Conservation (phyloP, 2,329 filamentous ascomycete genomes). For the Cladosporium sp. region DNA sequence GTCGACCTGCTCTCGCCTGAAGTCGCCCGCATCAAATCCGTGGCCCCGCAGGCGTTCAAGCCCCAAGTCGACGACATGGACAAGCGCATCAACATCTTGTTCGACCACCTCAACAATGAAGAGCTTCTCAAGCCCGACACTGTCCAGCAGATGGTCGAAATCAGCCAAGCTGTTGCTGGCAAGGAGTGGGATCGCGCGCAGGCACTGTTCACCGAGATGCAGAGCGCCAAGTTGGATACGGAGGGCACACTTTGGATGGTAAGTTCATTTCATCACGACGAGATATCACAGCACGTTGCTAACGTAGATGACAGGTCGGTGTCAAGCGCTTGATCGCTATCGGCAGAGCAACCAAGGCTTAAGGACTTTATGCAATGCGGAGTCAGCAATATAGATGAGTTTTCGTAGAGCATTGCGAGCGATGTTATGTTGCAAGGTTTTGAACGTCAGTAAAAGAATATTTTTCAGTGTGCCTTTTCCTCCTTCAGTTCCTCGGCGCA, state of each 20-base stretch:
- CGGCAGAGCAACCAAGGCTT: conserved; percentile 22
- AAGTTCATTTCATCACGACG: conserved; percentile 23
- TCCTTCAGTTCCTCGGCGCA: too few species aligned
- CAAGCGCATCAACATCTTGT: conserved; percentile 86
- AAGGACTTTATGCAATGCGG: not conserved
- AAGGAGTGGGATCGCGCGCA: conserved; percentile 42
- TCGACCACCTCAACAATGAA: conserved; percentile 94
- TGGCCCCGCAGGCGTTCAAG: conserved; percentile 80
- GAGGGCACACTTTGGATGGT: conserved; percentile 49
- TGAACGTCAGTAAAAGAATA: too few species aligned
- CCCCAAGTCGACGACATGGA: conserved; percentile 89
- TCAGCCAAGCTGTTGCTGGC: conserved; percentile 39
- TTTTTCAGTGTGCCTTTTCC: too few species aligned
- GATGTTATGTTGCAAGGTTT: too few species aligned
- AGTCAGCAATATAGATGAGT: too few species aligned
- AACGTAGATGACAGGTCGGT: conserved; percentile 9
- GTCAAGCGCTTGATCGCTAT: conserved; percentile 31
- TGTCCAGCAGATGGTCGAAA: conserved; percentile 57
- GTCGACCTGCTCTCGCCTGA: conserved; percentile 76
- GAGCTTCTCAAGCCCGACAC: conserved; percentile 80
- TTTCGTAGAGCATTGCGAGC: too few species aligned
- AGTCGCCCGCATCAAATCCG: conserved; percentile 79
- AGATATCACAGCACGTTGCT: not conserved
- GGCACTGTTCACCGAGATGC: conserved; percentile 40
- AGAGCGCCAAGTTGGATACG: conserved; percentile 40